A percentile compares a stretch with the other conserved stretches of the same genome.
Conservation (phyloP, 768 basidiomycete genomes). For the Kwoniella botswanensis region DNA sequence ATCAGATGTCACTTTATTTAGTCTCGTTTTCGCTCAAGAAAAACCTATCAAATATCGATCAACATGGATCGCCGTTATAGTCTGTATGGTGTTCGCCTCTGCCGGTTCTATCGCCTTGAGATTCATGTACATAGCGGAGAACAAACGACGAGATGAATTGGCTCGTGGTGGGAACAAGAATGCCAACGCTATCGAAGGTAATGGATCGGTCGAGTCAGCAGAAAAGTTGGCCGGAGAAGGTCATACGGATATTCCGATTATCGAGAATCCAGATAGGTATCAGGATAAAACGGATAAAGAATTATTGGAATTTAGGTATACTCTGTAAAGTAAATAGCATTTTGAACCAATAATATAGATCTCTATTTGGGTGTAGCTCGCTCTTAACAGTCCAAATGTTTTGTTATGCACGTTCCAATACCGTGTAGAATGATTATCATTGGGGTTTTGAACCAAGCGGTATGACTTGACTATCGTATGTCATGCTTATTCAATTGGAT, state of each 20-base stretch:
- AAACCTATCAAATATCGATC: conserved; percentile 55
- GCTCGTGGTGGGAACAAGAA: conserved; percentile 1
- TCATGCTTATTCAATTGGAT: too few species aligned
- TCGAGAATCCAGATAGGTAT: conserved; percentile 24
- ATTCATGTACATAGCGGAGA: conserved; percentile 44
- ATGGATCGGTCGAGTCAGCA: conserved; percentile 8
- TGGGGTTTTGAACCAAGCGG: too few species aligned
- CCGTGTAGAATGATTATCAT: too few species aligned
- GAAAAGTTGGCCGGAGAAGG: conserved; percentile 21
- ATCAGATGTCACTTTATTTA: not conserved
- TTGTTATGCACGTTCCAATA: not conserved
- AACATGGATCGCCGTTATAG: conserved; percentile 58
- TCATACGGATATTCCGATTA: conserved; percentile 21
- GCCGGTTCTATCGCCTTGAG: conserved; percentile 40
- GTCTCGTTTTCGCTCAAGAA: conserved; percentile 49
- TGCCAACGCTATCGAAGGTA: conserved; percentile 6
- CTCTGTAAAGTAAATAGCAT: conserved; percentile 19
- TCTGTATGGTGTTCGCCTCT: conserved; percentile 51
- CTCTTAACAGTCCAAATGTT: not conserved
- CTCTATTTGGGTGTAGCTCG: not conserved
- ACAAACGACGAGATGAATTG: conserved; percentile 37
- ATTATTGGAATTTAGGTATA: conserved; percentile 46
- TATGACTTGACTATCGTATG: too few species aligned
- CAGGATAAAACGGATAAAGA: conserved; percentile 52
- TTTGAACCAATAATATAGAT: not conserved